A percentile compares a stretch with the other conserved stretches of the same genome.
Evolutionary conservation across 306 rosid genomes (phyloP).

Genomic region (Gillenia trifoliata): DNA sequence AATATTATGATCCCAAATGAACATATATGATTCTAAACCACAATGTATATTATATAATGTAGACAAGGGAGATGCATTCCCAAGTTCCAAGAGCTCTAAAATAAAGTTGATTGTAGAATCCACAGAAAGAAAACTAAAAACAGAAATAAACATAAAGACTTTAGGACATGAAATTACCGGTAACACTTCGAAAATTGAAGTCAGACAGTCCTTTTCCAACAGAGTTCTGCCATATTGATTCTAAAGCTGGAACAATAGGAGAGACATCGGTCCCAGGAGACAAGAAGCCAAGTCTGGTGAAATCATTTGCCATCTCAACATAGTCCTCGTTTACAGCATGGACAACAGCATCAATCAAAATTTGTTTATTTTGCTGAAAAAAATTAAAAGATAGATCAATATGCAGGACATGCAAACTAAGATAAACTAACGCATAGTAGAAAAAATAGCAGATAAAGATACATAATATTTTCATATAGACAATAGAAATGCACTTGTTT

Average conservation of each 20-base stretch:
- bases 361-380: constrained; percentile 91
- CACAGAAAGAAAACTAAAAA: not conserved
- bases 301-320: constrained; percentile 96
- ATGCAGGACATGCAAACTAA: constrained; percentile 8
- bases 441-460: not conserved
- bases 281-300: constrained; percentile 95
- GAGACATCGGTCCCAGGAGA: constrained; percentile 93
- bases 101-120: not conserved
- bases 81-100: not conserved
- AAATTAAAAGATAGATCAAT: constrained; percentile 21
- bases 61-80: not conserved
- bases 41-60: not conserved
- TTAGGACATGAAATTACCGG: constrained; percentile 44
- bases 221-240: constrained; percentile 99
- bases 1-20: not conserved
- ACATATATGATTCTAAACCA: not conserved
- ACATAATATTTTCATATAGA: not conserved
- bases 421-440: not conserved
- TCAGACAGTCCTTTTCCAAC: constrained; percentile 94
- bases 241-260: constrained; percentile 94
- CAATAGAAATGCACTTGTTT: not conserved
- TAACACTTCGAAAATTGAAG: constrained; percentile 90
- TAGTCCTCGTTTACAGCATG: constrained; percentile 99
- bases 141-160: not conserved
- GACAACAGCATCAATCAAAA: constrained; percentile 94